Evolutionary conservation across 2,329 filamentous ascomycete genomes (phyloP).

Genomic region (Cordyceps pruinosa): DNA sequence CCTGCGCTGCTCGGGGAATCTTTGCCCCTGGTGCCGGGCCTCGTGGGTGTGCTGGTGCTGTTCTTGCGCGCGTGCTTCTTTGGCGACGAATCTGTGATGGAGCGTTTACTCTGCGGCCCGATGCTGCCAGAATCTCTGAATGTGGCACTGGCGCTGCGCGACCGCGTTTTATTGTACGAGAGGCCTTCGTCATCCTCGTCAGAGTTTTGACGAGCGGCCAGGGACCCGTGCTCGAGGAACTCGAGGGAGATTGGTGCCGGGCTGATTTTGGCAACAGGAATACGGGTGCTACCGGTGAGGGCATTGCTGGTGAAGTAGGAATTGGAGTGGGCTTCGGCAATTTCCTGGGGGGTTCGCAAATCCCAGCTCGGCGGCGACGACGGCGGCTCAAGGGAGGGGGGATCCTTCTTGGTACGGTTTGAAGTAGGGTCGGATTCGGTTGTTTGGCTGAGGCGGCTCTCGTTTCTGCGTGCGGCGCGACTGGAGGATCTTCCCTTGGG

Average conservation of each 20-base stretch:
- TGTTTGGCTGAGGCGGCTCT: conserved; percentile 28
- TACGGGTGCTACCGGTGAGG: conserved; percentile 64
- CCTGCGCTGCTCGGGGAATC: conserved; percentile 36
- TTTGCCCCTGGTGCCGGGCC: conserved; percentile 56
- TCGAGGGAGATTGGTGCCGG: conserved; percentile 67
- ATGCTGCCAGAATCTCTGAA: conserved; percentile 22
- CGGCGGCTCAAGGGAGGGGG: conserved; percentile 32
- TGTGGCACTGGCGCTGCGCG: conserved; percentile 63
- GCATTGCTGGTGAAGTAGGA: conserved; percentile 46
- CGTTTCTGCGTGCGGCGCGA: conserved; percentile 32
- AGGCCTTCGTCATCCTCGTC: conserved; percentile 50
- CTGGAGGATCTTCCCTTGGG: conserved; percentile 48
- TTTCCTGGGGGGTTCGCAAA: conserved; percentile 69
- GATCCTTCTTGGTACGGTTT: conserved; percentile 39
- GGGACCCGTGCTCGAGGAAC: conserved; percentile 67
- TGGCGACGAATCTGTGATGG: conserved; percentile 45
- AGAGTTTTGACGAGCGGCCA: conserved; percentile 52
- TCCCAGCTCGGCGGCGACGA: conserved; percentile 54
- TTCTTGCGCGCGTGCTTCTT: conserved; percentile 43
- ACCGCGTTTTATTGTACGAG: conserved; percentile 54
- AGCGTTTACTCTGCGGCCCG: conserved; percentile 32
- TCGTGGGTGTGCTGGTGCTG: conserved; percentile 31
- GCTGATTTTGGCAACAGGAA: conserved; percentile 77
- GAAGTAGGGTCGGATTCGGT: conserved; percentile 26
- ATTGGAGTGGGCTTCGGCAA: conserved; percentile 52